Percentiles rank a stretch among this genome's conserved stretches.
Conservation (phyloP, 2,329 filamentous ascomycete genomes). For the Talaromyces sp. region DNA sequence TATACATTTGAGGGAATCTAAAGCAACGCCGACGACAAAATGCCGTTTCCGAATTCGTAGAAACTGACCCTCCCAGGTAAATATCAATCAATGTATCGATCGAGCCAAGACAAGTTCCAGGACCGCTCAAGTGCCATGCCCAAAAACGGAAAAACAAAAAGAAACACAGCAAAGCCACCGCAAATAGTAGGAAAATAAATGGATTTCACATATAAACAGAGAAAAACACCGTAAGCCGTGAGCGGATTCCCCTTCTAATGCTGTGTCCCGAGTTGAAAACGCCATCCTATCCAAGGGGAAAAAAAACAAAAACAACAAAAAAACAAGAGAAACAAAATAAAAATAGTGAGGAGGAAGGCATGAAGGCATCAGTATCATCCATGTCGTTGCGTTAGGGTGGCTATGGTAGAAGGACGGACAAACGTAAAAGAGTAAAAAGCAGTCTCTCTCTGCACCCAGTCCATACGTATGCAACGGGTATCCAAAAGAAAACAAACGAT, state of each 20-base stretch:
- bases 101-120: neutral
- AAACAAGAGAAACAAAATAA: neutral
- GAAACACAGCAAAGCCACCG: neutral
- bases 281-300: neutral
- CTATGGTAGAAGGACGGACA: neutral
- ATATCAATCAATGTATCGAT: neutral
- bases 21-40: neutral
- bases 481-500: conserved; percentile 1
- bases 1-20: neutral
- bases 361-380: neutral
- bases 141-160: neutral
- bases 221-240: neutral
- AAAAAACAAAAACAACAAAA: too few species aligned
- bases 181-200: neutral
- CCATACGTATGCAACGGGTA: neutral
- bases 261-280: neutral
- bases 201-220: neutral
- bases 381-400: neutral
- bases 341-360: neutral
- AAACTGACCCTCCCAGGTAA: neutral
- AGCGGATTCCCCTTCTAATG: neutral
- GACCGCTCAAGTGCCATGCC: too few species aligned
- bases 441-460: neutral
- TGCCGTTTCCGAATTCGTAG: neutral
- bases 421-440: neutral